These are phyloP conservation scores for Pestalotiopsis fici DNA, from an alignment of 2,329 filamentous ascomycete genomes.

Conservation along the genomic window DNA sequence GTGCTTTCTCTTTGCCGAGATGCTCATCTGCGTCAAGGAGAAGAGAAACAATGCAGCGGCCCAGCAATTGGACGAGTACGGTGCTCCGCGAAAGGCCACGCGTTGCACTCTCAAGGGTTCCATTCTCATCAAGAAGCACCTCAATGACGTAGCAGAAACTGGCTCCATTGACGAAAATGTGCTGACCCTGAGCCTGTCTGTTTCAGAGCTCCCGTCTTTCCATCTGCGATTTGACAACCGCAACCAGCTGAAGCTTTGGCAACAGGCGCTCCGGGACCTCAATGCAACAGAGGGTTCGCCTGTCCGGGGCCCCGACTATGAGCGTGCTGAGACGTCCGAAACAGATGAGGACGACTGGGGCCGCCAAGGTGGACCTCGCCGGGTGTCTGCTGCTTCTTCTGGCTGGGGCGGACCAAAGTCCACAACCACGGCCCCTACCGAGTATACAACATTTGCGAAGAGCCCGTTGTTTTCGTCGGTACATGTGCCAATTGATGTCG, in stretches of 20 bases:
- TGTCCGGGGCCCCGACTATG: slow-evolving; percentile 73
- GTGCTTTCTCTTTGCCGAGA: slow-evolving; percentile 95
- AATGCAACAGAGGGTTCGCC: slow-evolving; percentile 69
- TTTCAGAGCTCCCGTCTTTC: slow-evolving; percentile 89
- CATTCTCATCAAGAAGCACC: slow-evolving; percentile 96
- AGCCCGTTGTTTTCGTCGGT: slow-evolving; percentile 54
- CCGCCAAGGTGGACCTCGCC: slow-evolving; percentile 57
- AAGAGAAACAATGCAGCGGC: slow-evolving; percentile 68
- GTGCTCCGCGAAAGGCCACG: slow-evolving; percentile 61
- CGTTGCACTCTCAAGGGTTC: slow-evolving; percentile 94
- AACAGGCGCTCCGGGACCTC: slow-evolving; percentile 80
- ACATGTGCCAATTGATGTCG: slow-evolving; percentile 92
- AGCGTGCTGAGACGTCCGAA: slow-evolving; percentile 75
- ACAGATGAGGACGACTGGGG: slow-evolving; percentile 89
- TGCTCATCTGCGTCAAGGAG: slow-evolving; percentile 99
- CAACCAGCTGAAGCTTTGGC: slow-evolving; percentile 84
- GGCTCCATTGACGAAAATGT: slow-evolving; percentile 74
- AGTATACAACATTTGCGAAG: slow-evolving; percentile 77
- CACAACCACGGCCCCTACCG: slow-evolving; percentile 83
- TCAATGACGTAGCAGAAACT: slow-evolving; percentile 82
- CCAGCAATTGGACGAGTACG: slow-evolving; percentile 67
- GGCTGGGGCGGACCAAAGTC: slow-evolving; percentile 78
- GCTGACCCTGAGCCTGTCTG: slow-evolving; percentile 86
- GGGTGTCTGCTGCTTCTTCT: slow-evolving; percentile 77
- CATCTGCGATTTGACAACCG: slow-evolving; percentile 85